Evolutionary conservation across 768 basidiomycete species (phyloP), one percentile per base, ranked within the genome.

Genomic region (Podaxis sp.): DNA sequence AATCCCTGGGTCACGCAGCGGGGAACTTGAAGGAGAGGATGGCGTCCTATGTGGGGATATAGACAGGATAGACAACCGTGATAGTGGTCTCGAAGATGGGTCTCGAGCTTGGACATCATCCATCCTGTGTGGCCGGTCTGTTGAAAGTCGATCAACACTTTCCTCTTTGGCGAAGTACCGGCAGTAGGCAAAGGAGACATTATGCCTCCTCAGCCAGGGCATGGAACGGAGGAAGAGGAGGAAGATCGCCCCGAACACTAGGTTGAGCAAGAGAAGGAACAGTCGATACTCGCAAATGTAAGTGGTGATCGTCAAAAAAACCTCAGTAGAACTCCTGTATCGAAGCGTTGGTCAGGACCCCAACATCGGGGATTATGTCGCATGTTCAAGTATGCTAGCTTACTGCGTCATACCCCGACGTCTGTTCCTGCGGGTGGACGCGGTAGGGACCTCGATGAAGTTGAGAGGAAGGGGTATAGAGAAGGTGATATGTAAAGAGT

Each of bases 261-360:
- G 59, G 51, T 53, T 60, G n/a, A 47, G n/a, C 10, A 42, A 4
- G 21, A 60, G 37, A n/a, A 60, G 18, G 21, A 60, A 42, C 6
- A 32, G n/a, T 5, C 59, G 59, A 25, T 60, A 18, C 9, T 14
- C 51, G 13, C 53, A 9, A 21, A 59, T 32, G 50, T 35, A 52
- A 18, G 0, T 6, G 21, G 54, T 28, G 18, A 60, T 36, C 27
- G 59, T 53, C 18, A 46, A 32, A 23, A 28, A 27, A 18, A 13
- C 40, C 32, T 48, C 47, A 3, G 54, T 6, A 18, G 52, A 21
- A 21, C 25, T 10, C 13, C 40, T 42, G 13, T 37, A 32, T 25
- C 2, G 13, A 13, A 13, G 21, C 0, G 47, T 9, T 23, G 18
- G 47, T 48, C 47, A 48, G 25, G 32, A 32, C 9, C 7, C 7